Evolutionary conservation across 768 basidiomycete genomes (phyloP), one percentile per base, ranked within the genome.

Genomic region (Coprinopsis sp.): DNA sequence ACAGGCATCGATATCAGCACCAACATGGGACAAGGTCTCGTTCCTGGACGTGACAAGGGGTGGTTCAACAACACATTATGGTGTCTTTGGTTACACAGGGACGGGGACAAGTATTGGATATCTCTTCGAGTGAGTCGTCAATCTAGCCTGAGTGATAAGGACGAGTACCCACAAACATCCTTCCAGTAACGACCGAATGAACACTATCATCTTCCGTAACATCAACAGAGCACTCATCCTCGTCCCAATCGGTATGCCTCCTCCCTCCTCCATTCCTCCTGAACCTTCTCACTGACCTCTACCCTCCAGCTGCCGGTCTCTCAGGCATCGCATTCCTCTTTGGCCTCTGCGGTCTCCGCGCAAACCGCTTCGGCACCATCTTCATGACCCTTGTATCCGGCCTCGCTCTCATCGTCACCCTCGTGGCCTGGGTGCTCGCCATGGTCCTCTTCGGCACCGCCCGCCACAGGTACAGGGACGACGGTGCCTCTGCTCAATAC

Each of bases 391-490:
- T 92, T 44, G 53, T 78, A 46, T 70, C 82, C 44, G 74, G 78
- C 14, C 70, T 92, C 45, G 87, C 84, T 6, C 67, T 76, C n/a
- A 61, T 91, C 43, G 64, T 76, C 54, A 81, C 82, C 6, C 70
- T 91, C 44, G 65, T 91, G 52, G 81, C 72, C 3, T 91, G 81
- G 67, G 65, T 90, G 36, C 70, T 91, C 62, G 88, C 90, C 65
- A 84, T 91, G 78, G 78, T 78, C 33, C 77, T 93, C 42, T 93
- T 86, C 62, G 82, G 82, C 38, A 76, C 88, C 51, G 79, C 78
- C 14, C 80, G 81, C 48, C 62, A 77, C 52, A 72, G 75, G 33
- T 74, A 85, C 58, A 71, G 74, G 46, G 63, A 75, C 50, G 65
- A 66, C 16, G 76, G 73, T 16, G 59, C 68, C 23, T 41, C 55